These are phyloP conservation scores for Didymella keratinophila DNA, from an alignment of 2,329 filamentous ascomycete species.

Conservation along the genomic window DNA sequence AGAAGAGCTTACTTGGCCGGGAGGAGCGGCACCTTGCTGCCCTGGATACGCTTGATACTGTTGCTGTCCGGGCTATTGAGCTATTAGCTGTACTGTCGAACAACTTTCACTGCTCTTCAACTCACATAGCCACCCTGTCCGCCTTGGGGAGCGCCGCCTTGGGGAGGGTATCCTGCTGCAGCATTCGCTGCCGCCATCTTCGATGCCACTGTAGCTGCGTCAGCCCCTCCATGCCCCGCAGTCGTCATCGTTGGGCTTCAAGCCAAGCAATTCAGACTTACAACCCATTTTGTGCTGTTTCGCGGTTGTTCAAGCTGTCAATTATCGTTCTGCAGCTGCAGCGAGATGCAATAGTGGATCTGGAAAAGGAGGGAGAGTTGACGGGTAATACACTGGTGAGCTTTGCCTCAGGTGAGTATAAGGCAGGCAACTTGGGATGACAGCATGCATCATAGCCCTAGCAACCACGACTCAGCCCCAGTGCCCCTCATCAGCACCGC, in stretches of 20 bases:
- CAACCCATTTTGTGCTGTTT: constrained; percentile 20
- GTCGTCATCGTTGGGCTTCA: constrained; percentile 25
- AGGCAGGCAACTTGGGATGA: constrained; percentile 17
- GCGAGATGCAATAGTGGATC: constrained; percentile 3
- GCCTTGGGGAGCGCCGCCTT: constrained; percentile 40
- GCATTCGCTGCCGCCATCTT: constrained; percentile 57
- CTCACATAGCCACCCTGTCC: constrained; percentile 61
- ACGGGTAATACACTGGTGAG: constrained; percentile 17
- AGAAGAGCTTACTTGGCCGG: constrained; percentile 47
- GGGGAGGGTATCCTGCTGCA: constrained; percentile 47
- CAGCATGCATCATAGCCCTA: constrained; percentile 19
- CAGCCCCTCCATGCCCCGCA: constrained; percentile 34
- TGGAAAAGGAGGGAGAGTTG: constrained; percentile 7
- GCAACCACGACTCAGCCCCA: constrained; percentile 18
- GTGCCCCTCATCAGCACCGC: constrained; percentile 21
- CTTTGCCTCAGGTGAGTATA: constrained; percentile 21
- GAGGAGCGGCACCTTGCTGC: constrained; percentile 56
- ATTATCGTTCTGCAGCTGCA: constrained; percentile 1
- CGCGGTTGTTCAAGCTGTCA: constrained; percentile 2
- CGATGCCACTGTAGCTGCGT: constrained; percentile 53
- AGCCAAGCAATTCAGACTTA: constrained; percentile 16
- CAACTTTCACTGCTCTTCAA: constrained; percentile 32
- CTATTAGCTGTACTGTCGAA: constrained; percentile 39
- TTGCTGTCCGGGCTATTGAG: constrained; percentile 54
- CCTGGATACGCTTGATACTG: constrained; percentile 66